Evolutionary conservation across 805 yeast species (phyloP).

Genomic region (Hyphopichia homilentoma): DNA sequence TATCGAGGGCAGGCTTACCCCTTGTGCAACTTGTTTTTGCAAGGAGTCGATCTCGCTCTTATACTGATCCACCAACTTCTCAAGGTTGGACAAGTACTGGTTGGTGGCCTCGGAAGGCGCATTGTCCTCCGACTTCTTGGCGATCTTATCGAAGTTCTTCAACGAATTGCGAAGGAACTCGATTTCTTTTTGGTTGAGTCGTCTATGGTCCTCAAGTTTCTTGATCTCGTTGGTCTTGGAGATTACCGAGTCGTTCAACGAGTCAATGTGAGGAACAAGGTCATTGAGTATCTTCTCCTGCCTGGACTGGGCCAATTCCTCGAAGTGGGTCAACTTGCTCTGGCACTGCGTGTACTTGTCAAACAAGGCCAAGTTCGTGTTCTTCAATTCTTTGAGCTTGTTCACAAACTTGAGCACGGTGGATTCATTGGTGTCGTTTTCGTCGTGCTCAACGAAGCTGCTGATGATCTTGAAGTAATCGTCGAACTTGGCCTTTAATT

Average conservation of each 20-base stretch:
- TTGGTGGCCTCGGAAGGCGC: slow-evolving; percentile 25
- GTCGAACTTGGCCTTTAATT: slow-evolving; percentile 44
- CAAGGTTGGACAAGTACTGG: slow-evolving; percentile 39
- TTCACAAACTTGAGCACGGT: slow-evolving; percentile 35
- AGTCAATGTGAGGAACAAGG: slow-evolving; percentile 9
- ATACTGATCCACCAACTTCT: slow-evolving; percentile 51
- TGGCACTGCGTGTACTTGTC: slow-evolving; percentile 30
- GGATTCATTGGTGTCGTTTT: slow-evolving; percentile 10
- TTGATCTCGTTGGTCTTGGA: slow-evolving; percentile 16
- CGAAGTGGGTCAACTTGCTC: slow-evolving; percentile 13
- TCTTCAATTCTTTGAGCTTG: slow-evolving; percentile 31
- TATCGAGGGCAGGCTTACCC: slow-evolving; percentile 13
- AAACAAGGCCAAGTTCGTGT: slow-evolving; percentile 28
- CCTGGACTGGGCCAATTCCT: slow-evolving; percentile 8
- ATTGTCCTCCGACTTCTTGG: slow-evolving; percentile 17
- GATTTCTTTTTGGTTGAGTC: slow-evolving; percentile 55
- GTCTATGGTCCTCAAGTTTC: slow-evolving; percentile 48
- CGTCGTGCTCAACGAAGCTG: slow-evolving; percentile 20
- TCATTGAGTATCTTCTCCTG: slow-evolving; percentile 9
- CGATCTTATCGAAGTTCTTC: slow-evolving; percentile 41
- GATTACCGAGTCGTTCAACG: slow-evolving; percentile 9
- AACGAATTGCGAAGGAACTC: slow-evolving; percentile 55
- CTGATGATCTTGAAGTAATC: slow-evolving; percentile 43
- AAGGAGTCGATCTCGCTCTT: slow-evolving; percentile 47
- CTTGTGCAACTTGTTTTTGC: slow-evolving; percentile 18